Conservation (phyloP, 305 asterid species). For the Fraxinus greggii region DNA sequence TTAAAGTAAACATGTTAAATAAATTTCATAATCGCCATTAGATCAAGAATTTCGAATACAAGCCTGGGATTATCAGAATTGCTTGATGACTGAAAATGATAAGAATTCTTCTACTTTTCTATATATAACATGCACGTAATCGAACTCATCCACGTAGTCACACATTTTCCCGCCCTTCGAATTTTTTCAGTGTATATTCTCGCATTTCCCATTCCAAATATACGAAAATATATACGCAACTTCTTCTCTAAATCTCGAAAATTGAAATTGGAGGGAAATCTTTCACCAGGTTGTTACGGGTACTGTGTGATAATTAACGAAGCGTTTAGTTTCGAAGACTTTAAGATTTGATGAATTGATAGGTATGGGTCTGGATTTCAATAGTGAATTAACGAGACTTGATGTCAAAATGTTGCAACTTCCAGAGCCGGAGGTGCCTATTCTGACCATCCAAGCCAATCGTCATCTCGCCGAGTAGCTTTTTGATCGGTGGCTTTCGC, state of each 20-base stretch:
- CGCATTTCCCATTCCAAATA: not conserved
- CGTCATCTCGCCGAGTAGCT: constrained; percentile 70
- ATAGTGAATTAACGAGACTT: constrained; percentile 63
- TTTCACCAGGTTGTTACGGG: not conserved
- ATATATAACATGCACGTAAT: not conserved
- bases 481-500: constrained; percentile 88
- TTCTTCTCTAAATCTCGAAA: not conserved
- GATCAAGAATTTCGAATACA: not conserved
- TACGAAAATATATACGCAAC: not conserved
- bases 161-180: not conserved
- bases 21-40: not conserved
- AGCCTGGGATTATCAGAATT: not conserved
- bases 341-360: constrained; percentile 18
- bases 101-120: not conserved
- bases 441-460: constrained; percentile 67
- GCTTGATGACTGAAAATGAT: not conserved
- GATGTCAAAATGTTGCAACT: constrained; percentile 84
- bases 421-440: constrained; percentile 73
- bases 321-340: constrained; percentile 29
- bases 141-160: not conserved
- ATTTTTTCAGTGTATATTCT: not conserved
- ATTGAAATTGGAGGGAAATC: not conserved
- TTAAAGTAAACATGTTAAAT: not conserved
- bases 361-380: constrained; percentile 73
- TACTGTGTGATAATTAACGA: constrained; percentile 39